Base-by-base conservation (phyloP, 176 grass and related monocot genomes). In the Oryza glumipatula region DNA sequence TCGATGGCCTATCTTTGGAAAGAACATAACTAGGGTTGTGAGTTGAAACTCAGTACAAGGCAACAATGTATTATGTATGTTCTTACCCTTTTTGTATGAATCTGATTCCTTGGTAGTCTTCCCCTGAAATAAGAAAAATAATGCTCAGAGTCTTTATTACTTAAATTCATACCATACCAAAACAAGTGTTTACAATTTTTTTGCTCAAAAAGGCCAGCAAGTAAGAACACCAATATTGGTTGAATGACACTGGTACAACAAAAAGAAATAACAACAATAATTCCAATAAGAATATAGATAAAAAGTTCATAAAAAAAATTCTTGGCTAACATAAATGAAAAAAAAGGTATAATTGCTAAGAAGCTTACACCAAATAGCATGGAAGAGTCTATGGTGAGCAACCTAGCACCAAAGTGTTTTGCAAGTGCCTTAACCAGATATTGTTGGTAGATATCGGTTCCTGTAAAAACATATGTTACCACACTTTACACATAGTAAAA, bases 401-500 rank as follows among this genome's bases (percentile, higher is more conserved):
- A 85, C 80, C 89, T 89, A 85, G 93, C 93, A 90, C 87, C 78
- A 81, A 98, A 98, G 72, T 98, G 68, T 70, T 98, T 94, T 79
- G 91, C 88, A 78, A 98, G 93, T 79, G 93, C 93, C 81, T 94
- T 98, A 76, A 95, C 89, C 75, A 98, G 82, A 85, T 90, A 94
- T 65, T 98, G 93, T 91, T 96, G 93, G 86, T 92, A 98, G 76
- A 96, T 98, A 49, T 98, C 96, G 91, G 91, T 90, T 87, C 96
- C 96, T 98, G 79, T 44, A 88, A 38, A 97, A 24, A 82, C 44
- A 83, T 82, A 75, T 23, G 23, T 75, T 48, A 68, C 14, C 0
- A 1, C 2, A 35, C 35, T 89, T 84, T 69, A 48, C 45, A 65
- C 46, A 58, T 82, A 76, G 52, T 52, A 46, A 10, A 33, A 74